Evolutionary conservation across 495 filamentous ascomycete species (phyloP).

Genomic region (Jackrogersella multiformis): DNA sequence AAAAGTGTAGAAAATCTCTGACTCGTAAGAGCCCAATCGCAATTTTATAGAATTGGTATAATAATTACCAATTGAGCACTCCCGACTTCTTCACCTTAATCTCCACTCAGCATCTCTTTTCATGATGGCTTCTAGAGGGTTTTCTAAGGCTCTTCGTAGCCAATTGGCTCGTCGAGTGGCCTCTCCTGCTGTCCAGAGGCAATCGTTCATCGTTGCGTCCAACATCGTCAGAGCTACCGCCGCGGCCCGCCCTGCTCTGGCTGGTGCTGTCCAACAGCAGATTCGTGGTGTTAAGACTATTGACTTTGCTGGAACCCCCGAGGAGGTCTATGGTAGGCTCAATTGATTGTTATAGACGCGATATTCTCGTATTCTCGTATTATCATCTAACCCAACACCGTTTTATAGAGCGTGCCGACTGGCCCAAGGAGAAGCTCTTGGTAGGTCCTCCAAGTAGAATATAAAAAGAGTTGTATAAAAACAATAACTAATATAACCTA

Average conservation of each 20-base stretch:
- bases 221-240: slow-evolving; percentile 65
- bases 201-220: slow-evolving; percentile 74
- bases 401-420: slow-evolving; percentile 90
- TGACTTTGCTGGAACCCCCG: slow-evolving; percentile 93
- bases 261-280: slow-evolving; percentile 66
- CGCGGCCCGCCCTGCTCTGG: slow-evolving; percentile 61
- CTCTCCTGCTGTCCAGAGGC: slow-evolving; percentile 71
- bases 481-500: slow-evolving; percentile 26
- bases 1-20: slow-evolving; percentile 29
- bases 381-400: slow-evolving; percentile 26
- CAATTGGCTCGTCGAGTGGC: slow-evolving; percentile 77
- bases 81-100: slow-evolving; percentile 39
- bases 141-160: slow-evolving; percentile 82
- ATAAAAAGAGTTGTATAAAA: neutral
- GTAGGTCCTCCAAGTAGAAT: slow-evolving; percentile 60
- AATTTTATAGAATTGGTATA: neutral
- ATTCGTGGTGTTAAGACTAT: slow-evolving; percentile 83
- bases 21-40: slow-evolving; percentile 3
- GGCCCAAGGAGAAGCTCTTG: slow-evolving; percentile 96
- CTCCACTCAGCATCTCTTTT: slow-evolving; percentile 46
- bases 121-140: slow-evolving; percentile 87
- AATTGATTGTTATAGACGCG: slow-evolving; percentile 5
- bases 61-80: slow-evolving; percentile 31
- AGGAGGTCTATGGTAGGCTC: slow-evolving; percentile 85
- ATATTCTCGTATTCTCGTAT: too few species aligned